Conservation (phyloP, 2,329 filamentous ascomycete genomes). For the Lasiodiplodia sp. region DNA sequence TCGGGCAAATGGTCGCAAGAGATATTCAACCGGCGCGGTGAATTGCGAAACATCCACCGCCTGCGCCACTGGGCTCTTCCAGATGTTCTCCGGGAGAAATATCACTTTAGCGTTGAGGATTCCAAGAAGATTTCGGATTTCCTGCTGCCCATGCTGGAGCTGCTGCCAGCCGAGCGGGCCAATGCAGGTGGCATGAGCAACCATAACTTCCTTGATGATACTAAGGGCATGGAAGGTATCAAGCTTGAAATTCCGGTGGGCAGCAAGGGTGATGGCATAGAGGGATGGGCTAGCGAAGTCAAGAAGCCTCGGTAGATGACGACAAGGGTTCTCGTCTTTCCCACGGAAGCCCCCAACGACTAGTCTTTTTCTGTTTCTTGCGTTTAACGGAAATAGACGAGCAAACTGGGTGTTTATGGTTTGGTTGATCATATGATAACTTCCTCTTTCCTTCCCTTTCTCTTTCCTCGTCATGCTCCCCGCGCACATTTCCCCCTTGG, state of each 20-base stretch:
- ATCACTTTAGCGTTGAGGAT: conserved; percentile 89
- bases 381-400: conserved; percentile 29
- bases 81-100: conserved; percentile 94
- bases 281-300: conserved; percentile 89
- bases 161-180: conserved; percentile 85
- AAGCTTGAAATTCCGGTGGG: conserved; percentile 80
- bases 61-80: conserved; percentile 94
- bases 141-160: conserved; percentile 86
- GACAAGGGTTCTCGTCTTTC: conserved; percentile 2
- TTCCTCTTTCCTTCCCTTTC: conserved; percentile 13
- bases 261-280: conserved; percentile 87
- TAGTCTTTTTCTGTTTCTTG: conserved; percentile 25
- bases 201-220: conserved; percentile 82
- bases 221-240: conserved; percentile 84
- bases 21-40: conserved; percentile 97
- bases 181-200: conserved; percentile 96
- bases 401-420: conserved; percentile 30
- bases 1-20: conserved; percentile 97
- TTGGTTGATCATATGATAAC: conserved; percentile 28
- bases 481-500: background rate
- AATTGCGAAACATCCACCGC: conserved; percentile 95
- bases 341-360: conserved; percentile 15
- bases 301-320: conserved; percentile 59
- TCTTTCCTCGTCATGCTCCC: conserved; percentile 15
- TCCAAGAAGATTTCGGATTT: conserved; percentile 81